Evolutionary conservation across 1,139 yeast genomes (phyloP).

Genomic region (Taphrina populina): DNA sequence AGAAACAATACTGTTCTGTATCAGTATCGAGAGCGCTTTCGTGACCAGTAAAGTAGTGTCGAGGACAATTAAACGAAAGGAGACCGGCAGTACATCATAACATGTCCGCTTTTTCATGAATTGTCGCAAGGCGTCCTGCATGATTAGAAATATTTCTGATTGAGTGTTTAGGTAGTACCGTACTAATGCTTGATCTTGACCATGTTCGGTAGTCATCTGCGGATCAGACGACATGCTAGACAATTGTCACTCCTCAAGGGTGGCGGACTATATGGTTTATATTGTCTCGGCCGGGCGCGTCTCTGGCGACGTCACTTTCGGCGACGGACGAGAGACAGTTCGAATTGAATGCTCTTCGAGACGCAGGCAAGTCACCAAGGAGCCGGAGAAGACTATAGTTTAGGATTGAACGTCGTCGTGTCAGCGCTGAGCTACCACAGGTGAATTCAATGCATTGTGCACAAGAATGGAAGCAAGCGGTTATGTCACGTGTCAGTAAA

Average conservation of each 20-base stretch:
- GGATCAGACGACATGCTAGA: conserved; percentile 11
- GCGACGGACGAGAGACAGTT: no score
- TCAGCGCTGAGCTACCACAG: no score
- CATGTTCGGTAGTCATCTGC: conserved; percentile 3
- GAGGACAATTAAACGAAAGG: conserved; percentile 86
- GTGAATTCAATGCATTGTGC: no score
- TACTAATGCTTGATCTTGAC: conserved; percentile 9
- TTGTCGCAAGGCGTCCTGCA: conserved; percentile 11
- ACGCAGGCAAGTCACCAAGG: no score
- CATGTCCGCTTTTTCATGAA: conserved; percentile 89
- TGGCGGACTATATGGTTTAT: neutral
- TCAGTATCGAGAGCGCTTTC: conserved; percentile 80
- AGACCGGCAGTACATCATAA: conserved; percentile 94
- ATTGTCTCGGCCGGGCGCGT: neutral
- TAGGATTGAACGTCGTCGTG: no score
- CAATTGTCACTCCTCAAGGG: neutral
- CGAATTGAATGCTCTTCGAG: no score
- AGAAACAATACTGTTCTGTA: conserved; percentile 87
- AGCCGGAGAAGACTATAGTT: no score
- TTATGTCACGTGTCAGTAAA: no score
- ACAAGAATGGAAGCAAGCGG: no score
- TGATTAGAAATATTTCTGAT: neutral
- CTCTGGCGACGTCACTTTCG: no score
- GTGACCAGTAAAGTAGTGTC: conserved; percentile 90
- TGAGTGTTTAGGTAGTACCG: neutral